phyloP scores from a whole-genome alignment of 2,329 filamentous ascomycete genomes.

The Fusarium sp. region DNA sequence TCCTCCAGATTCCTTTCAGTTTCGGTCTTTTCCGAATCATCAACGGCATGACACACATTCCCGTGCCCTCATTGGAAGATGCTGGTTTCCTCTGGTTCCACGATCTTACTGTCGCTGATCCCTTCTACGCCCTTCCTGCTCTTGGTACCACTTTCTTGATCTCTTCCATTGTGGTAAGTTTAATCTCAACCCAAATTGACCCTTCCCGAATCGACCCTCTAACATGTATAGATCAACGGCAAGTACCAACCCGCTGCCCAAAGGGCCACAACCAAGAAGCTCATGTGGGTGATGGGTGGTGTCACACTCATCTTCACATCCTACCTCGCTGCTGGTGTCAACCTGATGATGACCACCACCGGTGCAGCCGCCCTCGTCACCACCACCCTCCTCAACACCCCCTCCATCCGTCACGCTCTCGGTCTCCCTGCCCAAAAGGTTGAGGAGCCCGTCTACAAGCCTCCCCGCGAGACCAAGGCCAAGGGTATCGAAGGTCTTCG shows the following conservation, averaged over 20 bases:
- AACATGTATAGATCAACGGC: constrained; percentile 51
- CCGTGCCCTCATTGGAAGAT: constrained; percentile 80
- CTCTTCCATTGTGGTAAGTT: constrained; percentile 64
- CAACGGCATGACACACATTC: constrained; percentile 78
- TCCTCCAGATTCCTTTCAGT: constrained; percentile 72
- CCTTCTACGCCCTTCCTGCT: constrained; percentile 79
- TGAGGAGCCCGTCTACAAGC: constrained; percentile 50
- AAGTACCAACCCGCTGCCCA: constrained; percentile 51
- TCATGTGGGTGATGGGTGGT: constrained; percentile 58
- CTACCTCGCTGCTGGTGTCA: constrained; percentile 61
- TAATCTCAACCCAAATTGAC: rapidly evolving
- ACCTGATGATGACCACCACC: constrained; percentile 61
- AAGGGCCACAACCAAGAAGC: constrained; percentile 54
- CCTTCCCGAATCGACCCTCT: constrained; percentile 14
- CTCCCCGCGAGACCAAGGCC: constrained; percentile 47
- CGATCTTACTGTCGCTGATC: constrained; percentile 81
- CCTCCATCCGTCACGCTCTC: constrained; percentile 53
- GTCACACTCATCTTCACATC: constrained; percentile 59
- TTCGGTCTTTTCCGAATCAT: constrained; percentile 85
- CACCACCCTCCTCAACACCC: constrained; percentile 53
- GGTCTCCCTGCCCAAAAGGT: constrained; percentile 53
- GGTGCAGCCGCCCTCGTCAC: constrained; percentile 54
- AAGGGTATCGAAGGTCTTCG: constrained; percentile 44
- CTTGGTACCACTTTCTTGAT: constrained; percentile 68
- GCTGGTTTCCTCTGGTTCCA: constrained; percentile 82